Evolutionary conservation across 768 basidiomycete genomes (phyloP), one percentile per base, ranked within the genome.

Genomic region (Agrocybe chaxingu): DNA sequence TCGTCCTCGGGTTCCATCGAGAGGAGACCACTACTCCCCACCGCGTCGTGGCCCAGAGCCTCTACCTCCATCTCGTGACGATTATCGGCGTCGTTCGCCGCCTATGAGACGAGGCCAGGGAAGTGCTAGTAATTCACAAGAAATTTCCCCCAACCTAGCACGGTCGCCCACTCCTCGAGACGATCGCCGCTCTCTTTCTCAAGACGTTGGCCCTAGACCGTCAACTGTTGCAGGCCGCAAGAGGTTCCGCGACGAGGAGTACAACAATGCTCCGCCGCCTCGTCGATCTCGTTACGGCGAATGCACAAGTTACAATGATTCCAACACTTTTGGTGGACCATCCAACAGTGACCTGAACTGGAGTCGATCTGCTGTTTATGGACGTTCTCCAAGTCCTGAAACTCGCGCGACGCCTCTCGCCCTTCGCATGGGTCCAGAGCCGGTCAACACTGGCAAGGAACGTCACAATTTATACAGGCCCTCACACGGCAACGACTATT

Each of bases 371-470:
- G 59, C 59, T 42, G 48, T 35, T 12, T 61, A 58, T 51, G 50
- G 46, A 50, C 63, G 59, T 16, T 57, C 64, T 24, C 61, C 62
- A 8, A 53, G 63, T 7, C 61, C 61, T 24, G 59, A 60, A 10
- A 51, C 42, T 24, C 48, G 50, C 30, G 37, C 31, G 10, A 8
- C 44, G 5, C 49, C 48, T 7, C 45, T 49, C 11, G 24, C 48
- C 31, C 42, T 37, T 36, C 33, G 51, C 32, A 42, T 57, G n/a
- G 54, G 56, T 44, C 50, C 56, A 45, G 53, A 47, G 34, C 42
- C 39, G 3, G 35, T 56, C 24, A 12, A 45, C 13, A 19, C 33
- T 31, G 40, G 11, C 42, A 19, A 50, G 48, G 18, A 54, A 56
- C 13, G 24, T 5, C 24, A 24, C 24, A 24, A 24, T 5, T 24